A percentile compares a stretch with the other conserved stretches of the same genome.
Conservation (phyloP, 2,329 filamentous ascomycete species). For the Xylaria sp. region DNA sequence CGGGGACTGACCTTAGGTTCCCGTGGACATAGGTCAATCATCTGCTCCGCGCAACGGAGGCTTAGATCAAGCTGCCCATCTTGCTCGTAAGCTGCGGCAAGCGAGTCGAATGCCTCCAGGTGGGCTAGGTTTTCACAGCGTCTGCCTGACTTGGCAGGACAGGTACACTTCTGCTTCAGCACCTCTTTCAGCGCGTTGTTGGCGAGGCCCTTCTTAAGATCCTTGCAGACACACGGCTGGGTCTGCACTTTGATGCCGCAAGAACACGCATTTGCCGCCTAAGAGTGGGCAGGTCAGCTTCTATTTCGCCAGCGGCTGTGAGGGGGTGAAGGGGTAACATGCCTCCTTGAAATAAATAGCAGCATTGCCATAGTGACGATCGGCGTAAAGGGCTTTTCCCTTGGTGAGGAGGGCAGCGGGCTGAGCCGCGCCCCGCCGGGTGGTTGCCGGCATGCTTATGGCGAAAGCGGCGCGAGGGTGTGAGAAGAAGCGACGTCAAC, state of each 20-base stretch:
- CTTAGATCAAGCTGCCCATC: slow-evolving; percentile 17
- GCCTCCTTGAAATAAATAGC: slow-evolving; percentile 7
- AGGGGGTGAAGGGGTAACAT: not conserved
- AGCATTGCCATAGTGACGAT: slow-evolving; percentile 5
- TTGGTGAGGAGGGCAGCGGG: slow-evolving; percentile 2
- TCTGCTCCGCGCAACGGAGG: slow-evolving; percentile 25
- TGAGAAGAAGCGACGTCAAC: not conserved
- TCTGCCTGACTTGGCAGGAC: slow-evolving; percentile 24
- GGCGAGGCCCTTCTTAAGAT: slow-evolving; percentile 25
- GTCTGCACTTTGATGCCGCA: slow-evolving; percentile 24
- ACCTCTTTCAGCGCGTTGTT: slow-evolving; percentile 22
- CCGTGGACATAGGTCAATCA: slow-evolving; percentile 34
- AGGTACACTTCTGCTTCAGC: slow-evolving; percentile 30
- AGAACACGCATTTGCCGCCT: slow-evolving; percentile 26
- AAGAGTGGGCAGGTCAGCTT: not conserved
- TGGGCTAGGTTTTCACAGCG: slow-evolving; percentile 31
- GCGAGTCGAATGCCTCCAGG: slow-evolving; percentile 30
- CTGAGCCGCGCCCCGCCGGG: not conserved
- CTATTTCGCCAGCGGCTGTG: not conserved
- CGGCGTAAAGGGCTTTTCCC: slow-evolving; percentile 9
- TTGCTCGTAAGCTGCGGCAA: slow-evolving; percentile 30
- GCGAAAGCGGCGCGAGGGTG: not conserved
- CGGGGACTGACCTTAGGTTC: slow-evolving; percentile 29
- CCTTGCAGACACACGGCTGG: slow-evolving; percentile 22
- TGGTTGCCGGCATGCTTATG: slow-evolving; percentile 8